Conservation (phyloP, 2,329 filamentous ascomycete genomes). For the Aschersonia sp. region DNA sequence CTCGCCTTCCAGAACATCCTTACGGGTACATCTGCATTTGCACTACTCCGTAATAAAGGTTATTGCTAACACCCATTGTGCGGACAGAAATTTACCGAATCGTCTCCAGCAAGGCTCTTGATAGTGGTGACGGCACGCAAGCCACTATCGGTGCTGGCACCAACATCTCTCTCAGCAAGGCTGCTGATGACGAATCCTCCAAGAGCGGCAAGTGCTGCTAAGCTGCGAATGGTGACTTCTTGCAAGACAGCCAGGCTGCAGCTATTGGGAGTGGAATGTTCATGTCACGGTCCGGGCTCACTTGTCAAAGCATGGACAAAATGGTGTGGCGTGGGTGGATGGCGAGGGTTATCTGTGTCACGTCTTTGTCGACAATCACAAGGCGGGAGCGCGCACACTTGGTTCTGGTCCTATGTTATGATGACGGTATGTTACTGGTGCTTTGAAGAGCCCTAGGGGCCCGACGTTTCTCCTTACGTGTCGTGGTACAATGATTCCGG, state of each 20-base stretch:
- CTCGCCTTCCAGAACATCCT: conserved; percentile 99
- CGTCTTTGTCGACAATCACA: conserved; percentile 21
- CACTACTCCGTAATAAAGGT: neutral
- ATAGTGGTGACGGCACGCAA: conserved; percentile 71
- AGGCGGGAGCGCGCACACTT: conserved; percentile 23
- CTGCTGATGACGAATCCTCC: conserved; percentile 57
- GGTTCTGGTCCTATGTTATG: conserved; percentile 24
- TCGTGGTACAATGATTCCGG: conserved; percentile 17
- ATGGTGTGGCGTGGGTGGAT: conserved; percentile 14
- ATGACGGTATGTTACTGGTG: conserved; percentile 21
- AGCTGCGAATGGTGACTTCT: conserved; percentile 11
- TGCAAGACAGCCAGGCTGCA: no score
- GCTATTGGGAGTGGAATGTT: no score
- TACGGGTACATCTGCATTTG: conserved; percentile 50
- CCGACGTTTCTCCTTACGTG: conserved; percentile 19
- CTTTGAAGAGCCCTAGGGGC: conserved; percentile 19
- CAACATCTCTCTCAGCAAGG: conserved; percentile 78
- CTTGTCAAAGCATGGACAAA: conserved; percentile 12
- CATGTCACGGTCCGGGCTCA: no score
- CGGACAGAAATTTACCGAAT: conserved; percentile 92
- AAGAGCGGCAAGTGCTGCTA: conserved; percentile 78
- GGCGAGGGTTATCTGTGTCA: conserved; percentile 19
- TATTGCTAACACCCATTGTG: neutral
- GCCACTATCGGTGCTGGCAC: conserved; percentile 67
- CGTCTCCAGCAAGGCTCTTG: conserved; percentile 92